phyloP scores from a whole-genome alignment of 1,284 basidiomycete genomes.

The Trichosporon inkin region DNA sequence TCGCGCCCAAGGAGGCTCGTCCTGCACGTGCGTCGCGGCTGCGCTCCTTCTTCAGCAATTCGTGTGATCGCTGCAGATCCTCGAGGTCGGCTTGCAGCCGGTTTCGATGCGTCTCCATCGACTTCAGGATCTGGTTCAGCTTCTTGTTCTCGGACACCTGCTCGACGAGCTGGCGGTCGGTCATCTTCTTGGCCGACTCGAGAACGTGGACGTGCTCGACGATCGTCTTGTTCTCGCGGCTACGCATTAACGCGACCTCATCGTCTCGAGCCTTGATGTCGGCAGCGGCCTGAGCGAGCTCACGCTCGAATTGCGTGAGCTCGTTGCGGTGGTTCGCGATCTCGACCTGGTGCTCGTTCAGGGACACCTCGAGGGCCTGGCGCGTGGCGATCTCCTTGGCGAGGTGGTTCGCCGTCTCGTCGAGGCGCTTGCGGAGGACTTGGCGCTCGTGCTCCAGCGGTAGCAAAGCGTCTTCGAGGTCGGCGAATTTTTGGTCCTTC shows the following conservation, averaged over 20 bases:
- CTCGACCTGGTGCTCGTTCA: conserved; percentile 65
- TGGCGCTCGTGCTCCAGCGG: conserved; percentile 77
- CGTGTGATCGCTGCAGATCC: conserved; percentile 71
- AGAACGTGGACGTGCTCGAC: conserved; percentile 98
- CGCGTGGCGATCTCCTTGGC: conserved; percentile 56
- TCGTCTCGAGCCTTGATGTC: conserved; percentile 79
- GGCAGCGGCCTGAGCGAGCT: conserved; percentile 70
- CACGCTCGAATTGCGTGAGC: conserved; percentile 69
- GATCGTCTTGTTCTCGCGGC: conserved; percentile 88
- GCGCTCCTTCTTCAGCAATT: conserved; percentile 63
- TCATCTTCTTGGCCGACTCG: conserved; percentile 93
- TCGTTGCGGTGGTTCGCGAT: conserved; percentile 64
- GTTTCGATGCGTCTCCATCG: conserved; percentile 48
- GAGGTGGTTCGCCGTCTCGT: conserved; percentile 56
- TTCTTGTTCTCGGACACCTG: conserved; percentile 45
- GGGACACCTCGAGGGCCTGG: conserved; percentile 65
- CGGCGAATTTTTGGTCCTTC: conserved; percentile 70
- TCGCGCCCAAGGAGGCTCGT: conserved; percentile 34
- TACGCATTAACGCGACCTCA: conserved; percentile 78
- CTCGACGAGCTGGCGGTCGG: conserved; percentile 83
- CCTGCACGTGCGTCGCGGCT: conserved; percentile 36
- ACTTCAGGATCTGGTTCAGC: conserved; percentile 40
- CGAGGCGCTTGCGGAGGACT: conserved; percentile 67
- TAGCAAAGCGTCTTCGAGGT: conserved; percentile 80
- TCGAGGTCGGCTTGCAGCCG: conserved; percentile 78